Evolutionary conservation across 805 yeast genomes (phyloP).

Genomic region (Hanseniaspora thailandica): DNA sequence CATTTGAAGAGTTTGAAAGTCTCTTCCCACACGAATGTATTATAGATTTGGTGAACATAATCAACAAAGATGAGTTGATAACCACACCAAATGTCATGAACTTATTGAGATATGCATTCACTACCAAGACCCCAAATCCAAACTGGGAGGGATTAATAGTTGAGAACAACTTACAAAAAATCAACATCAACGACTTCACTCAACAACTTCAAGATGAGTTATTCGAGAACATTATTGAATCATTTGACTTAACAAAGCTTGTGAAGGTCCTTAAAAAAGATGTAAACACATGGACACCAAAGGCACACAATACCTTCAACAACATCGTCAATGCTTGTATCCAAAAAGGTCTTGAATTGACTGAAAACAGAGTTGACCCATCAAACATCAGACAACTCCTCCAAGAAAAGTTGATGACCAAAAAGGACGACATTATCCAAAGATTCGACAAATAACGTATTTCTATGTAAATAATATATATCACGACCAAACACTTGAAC

Average conservation of each 20-base stretch:
- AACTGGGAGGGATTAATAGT: constrained; percentile 28
- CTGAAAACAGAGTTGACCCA: constrained; percentile 48
- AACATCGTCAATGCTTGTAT: constrained; percentile 64
- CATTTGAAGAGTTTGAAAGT: constrained; percentile 1
- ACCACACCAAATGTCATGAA: constrained; percentile 1
- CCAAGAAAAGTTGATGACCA: not conserved
- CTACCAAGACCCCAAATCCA: not conserved
- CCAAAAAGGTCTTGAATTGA: constrained; percentile 72
- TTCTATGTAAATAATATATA: not conserved
- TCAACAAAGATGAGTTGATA: not conserved
- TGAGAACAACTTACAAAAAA: constrained; percentile 40
- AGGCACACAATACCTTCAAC: constrained; percentile 45
- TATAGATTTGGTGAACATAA: not conserved
- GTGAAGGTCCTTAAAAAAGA: constrained; percentile 16
- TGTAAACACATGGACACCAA: constrained; percentile 44
- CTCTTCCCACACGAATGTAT: not conserved
- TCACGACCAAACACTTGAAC: constrained; percentile 28
- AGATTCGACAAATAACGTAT: not conserved
- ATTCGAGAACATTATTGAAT: constrained; percentile 39
- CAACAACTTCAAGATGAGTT: not conserved
- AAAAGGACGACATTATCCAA: not conserved
- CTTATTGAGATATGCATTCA: not conserved
- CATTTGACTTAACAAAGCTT: constrained; percentile 37
- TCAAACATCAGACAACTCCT: constrained; percentile 10
- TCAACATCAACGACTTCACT: constrained; percentile 43